Base-by-base conservation (phyloP, 371 early-diverging fungal species). In the Rhizomucor pusillus region DNA sequence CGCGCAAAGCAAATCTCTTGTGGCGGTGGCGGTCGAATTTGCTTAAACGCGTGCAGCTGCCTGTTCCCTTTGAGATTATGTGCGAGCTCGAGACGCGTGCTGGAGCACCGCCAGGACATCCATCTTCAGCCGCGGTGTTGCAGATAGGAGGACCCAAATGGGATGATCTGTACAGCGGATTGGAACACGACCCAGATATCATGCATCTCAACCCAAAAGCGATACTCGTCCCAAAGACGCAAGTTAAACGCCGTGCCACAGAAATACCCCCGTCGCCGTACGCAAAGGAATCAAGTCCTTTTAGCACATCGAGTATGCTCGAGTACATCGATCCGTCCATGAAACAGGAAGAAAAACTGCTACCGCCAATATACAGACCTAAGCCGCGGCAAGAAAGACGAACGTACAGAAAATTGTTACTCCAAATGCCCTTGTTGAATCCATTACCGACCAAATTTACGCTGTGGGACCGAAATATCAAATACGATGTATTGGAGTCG, bases 11-110 rank as follows among this genome's bases (percentile, higher is more conserved):
- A 6, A 78, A 78, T 33, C 45, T 74, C 18, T 41, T 78, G 18
- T 78, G 78, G 78, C 52, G 46, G 12, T 56, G 70, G 57, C 65
- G 73, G 23, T 66, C 67, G 24, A 60, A 62, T 52, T 50, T 78
- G 7, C 25, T 74, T 5, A 33, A 54, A 1, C 54, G 56, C 13
- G 47, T 74, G 0, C 47, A 45, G 18, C 45, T 62, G 0, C 75
- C 78, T 11, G 45, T 74, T 12, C 78, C 78, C 0, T 58, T 66
- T 43, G 73, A 74, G 40, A 74, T 70, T 18, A 12, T 71, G 1
- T 54, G 57, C 43, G 78, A 74, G 47, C 48, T 78, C 3, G 78
- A 78, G 54, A 22, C 12, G 14, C 70, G 70, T 18, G 71, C 72
- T 5, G 67, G 65, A 9, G 57, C 65, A 0, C 23, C 61, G 1